phyloP scores from a whole-genome alignment of 805 yeast genomes.

The Wickerhamiella cacticola region DNA sequence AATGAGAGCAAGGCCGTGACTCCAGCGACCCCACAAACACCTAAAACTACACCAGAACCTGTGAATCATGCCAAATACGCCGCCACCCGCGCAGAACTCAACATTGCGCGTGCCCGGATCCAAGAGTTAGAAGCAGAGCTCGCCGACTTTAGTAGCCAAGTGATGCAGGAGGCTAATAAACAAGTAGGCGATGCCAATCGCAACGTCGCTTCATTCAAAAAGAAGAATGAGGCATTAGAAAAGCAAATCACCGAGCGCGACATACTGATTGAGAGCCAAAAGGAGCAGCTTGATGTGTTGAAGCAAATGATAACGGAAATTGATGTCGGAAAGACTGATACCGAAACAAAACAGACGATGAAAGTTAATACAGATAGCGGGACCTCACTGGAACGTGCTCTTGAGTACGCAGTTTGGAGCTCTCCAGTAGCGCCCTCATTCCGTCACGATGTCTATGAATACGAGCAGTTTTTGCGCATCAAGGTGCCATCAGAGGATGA shows the following conservation, averaged over 20 bases:
- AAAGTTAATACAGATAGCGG: constrained; percentile 1
- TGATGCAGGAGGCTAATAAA: constrained; percentile 45
- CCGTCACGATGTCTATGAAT: constrained; percentile 23
- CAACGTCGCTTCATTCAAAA: constrained; percentile 50
- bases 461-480: constrained; percentile 14
- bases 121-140: constrained; percentile 44
- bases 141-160: constrained; percentile 41
- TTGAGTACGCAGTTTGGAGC: constrained; percentile 19
- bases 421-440: constrained; percentile 23
- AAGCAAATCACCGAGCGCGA: constrained; percentile 55
- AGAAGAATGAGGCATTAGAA: constrained; percentile 51
- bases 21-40: background rate
- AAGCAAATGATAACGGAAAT: constrained; percentile 40
- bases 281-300: constrained; percentile 54
- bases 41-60: background rate
- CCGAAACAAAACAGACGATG: constrained; percentile 18
- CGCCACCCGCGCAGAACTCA: constrained; percentile 11
- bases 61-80: background rate
- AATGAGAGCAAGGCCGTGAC: background rate
- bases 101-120: constrained; percentile 51
- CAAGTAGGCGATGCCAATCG: constrained; percentile 66
- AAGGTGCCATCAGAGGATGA: background rate
- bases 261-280: constrained; percentile 48
- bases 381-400: constrained; percentile 10
- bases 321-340: background rate